phyloP scores from a whole-genome alignment of 140 eudicot genomes.

The Anethum foeniculum region DNA sequence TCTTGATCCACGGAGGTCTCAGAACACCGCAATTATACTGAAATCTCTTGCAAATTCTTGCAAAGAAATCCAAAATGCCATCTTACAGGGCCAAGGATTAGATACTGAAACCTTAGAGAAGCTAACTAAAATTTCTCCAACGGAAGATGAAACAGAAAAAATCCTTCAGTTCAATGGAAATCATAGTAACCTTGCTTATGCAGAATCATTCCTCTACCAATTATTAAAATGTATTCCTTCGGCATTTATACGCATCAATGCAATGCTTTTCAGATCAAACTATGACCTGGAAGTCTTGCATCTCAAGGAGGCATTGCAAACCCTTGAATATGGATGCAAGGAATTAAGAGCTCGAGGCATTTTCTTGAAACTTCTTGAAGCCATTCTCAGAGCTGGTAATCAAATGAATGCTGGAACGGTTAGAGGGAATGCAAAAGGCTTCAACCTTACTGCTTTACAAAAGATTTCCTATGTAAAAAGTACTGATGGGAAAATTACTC shows the following conservation, averaged over 20 bases:
- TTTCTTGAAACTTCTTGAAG: conserved; percentile 73
- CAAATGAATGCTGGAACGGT: conserved; percentile 73
- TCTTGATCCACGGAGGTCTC: conserved; percentile 70
- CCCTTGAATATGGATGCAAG: conserved; percentile 59
- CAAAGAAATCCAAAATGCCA: conserved; percentile 49
- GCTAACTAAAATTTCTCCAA: conserved; percentile 58
- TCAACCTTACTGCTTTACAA: conserved; percentile 56
- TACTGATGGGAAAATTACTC: conserved; percentile 65
- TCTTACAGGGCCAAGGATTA: conserved; percentile 58
- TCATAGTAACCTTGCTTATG: conserved; percentile 57
- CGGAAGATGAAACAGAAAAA: conserved; percentile 50
- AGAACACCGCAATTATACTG: conserved; percentile 70
- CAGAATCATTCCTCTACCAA: conserved; percentile 66
- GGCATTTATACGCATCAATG: conserved; percentile 57
- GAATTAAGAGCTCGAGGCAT: conserved; percentile 56
- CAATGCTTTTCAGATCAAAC: conserved; percentile 62
- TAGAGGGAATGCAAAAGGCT: conserved; percentile 71
- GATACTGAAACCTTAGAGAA: conserved; percentile 57
- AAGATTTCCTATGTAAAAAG: conserved; percentile 58
- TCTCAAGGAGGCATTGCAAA: conserved; percentile 64
- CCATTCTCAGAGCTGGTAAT: conserved; percentile 74
- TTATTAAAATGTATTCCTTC: conserved; percentile 62
- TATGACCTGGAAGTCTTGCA: conserved; percentile 62
- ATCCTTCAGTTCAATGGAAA: conserved; percentile 54
- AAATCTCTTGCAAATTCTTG: conserved; percentile 58